Base-by-base conservation (phyloP, 768 basidiomycete genomes). In the Trametes gibbosa region DNA sequence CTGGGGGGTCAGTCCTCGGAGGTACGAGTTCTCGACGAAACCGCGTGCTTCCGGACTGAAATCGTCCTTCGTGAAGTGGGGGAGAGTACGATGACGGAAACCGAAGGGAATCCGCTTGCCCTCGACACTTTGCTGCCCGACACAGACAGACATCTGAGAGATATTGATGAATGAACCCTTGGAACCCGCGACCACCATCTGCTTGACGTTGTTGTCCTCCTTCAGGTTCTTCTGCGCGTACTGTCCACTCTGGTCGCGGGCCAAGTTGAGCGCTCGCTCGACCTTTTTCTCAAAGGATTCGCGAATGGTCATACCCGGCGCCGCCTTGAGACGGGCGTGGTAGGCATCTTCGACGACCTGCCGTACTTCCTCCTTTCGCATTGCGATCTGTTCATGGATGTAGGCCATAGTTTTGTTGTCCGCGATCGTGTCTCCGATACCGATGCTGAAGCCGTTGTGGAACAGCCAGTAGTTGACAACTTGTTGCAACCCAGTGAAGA, bases 161-260 rank as follows among this genome's bases (percentile, higher is more conserved):
- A 99, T 98, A 75, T 99, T 99, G 82, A 98, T 99, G 80, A 94
- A 95, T 0, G 95, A 95, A 74, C 95, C 95, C 75, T 99, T 98
- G 13, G 97, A 97, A 24, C 97, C 97, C 10, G 97, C 95, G 6
- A 96, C 93, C 69, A 98, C 96, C 97, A 99, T 99, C 83, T 98
- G 97, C 81, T 98, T 99, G 78, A 98, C 95, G 67, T 98, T 98
- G 81, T 99, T 98, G 76, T 97, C 95, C 72, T 93, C 92, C 81
- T 98, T 98, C 82, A 98, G 79, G 70, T 89, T 89, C 76, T 94
- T 89, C 76, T 98, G 94, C n/a, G 95, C 96, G 45, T 88, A 91
- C 71, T 94, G 93, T 79, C 97, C 97, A 27, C 94, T 94, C 47
- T 84, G 83, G 70, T 98, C 97, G 81, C 95, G 94, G 64, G 96